Percentiles rank a stretch among this genome's conserved stretches.
Conservation (phyloP, 1,139 yeast species). For the Trichomonascaceae sp. region DNA sequence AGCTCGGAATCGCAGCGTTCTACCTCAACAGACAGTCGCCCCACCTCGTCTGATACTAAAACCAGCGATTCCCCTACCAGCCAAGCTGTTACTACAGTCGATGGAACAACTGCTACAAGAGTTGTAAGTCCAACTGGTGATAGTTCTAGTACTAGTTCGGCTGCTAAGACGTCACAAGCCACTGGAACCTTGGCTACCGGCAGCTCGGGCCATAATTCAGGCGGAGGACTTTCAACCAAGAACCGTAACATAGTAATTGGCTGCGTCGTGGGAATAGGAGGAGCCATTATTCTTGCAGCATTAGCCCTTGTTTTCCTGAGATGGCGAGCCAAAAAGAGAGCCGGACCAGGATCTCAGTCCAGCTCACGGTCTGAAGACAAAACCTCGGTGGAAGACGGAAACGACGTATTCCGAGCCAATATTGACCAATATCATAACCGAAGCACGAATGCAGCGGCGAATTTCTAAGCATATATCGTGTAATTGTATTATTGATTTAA, state of each 20-base stretch:
- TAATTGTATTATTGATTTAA: neutral
- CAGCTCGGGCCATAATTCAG: constrained; percentile 9
- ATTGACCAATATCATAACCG: constrained; percentile 35
- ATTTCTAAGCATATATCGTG: constrained; percentile 22
- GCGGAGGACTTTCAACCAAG: constrained; percentile 25
- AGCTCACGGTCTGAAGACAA: constrained; percentile 12
- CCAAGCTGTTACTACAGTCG: neutral
- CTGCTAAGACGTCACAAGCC: constrained; percentile 10
- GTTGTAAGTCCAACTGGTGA: constrained; percentile 2
- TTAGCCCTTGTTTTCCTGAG: constrained; percentile 25
- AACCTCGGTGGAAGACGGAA: constrained; percentile 24
- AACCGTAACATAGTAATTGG: constrained; percentile 30
- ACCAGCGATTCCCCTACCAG: neutral
- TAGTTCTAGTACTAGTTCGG: constrained; percentile 11
- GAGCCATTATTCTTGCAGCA: constrained; percentile 26
- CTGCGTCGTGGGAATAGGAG: constrained; percentile 31
- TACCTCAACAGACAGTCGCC: neutral
- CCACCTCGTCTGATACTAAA: neutral
- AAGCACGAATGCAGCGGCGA: constrained; percentile 32
- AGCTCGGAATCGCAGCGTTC: constrained; percentile 5
- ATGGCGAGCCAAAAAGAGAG: constrained; percentile 21
- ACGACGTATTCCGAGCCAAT: constrained; percentile 34
- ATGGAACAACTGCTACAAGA: neutral
- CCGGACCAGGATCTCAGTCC: constrained; percentile 5
- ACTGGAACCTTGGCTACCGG: constrained; percentile 20